Percentiles rank a stretch among this genome's conserved stretches.
phyloP scores from a whole-genome alignment of 345 rosid genomes.

The Boechera retrofracta region DNA sequence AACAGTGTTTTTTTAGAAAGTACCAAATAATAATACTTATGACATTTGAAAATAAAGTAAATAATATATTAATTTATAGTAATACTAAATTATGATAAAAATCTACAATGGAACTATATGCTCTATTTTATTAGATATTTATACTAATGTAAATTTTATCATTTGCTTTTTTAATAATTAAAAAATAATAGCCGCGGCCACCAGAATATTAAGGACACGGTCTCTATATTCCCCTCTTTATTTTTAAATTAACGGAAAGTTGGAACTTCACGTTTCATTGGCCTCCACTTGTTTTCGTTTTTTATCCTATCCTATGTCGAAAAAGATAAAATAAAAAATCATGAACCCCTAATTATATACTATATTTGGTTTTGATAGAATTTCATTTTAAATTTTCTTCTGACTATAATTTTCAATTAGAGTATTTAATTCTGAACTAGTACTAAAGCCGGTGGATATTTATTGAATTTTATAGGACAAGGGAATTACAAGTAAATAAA shows the following conservation, averaged over 20 bases:
- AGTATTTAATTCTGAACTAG: not conserved
- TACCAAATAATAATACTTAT: not conserved
- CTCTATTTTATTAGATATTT: not conserved
- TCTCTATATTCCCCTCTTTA: conserved; percentile 36
- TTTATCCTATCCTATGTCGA: conserved; percentile 32
- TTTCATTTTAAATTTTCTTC: not conserved
- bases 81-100: not conserved
- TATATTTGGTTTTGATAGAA: not conserved
- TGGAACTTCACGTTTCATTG: conserved; percentile 38
- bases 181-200: conserved; percentile 22
- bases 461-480: conserved; percentile 1
- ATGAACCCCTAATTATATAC: not conserved
- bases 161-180: not conserved
- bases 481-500: conserved; percentile 15
- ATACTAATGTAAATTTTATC: not conserved
- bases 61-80: not conserved
- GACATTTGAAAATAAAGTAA: not conserved
- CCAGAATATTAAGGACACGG: conserved; percentile 31
- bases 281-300: conserved; percentile 45
- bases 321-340: not conserved
- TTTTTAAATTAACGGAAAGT: conserved; percentile 22
- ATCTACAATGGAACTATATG: not conserved
- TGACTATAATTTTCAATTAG: not conserved
- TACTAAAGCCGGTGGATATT: not conserved
- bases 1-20: not conserved